These are phyloP conservation scores for Diddensiella transvaalensis DNA, from an alignment of 805 yeast genomes.

Conservation along the genomic window DNA sequence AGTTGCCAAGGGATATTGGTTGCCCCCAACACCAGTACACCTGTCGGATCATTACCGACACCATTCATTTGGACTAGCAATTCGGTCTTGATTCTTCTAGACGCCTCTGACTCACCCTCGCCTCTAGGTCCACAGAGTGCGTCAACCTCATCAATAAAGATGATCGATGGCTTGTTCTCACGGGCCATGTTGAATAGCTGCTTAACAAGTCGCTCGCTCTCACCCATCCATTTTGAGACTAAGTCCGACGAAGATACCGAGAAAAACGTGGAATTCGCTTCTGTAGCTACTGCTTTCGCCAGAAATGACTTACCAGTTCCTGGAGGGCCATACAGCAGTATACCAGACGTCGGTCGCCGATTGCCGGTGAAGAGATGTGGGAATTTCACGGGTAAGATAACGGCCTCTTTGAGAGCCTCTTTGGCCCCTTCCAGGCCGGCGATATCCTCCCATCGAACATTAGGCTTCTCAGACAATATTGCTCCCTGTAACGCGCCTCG, in stretches of 20 bases:
- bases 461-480: conserved; percentile 85
- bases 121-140: conserved; percentile 98
- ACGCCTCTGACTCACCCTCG: conserved; percentile 95
- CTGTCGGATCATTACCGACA: conserved; percentile 90
- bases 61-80: conserved; percentile 98
- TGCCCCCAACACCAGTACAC: conserved; percentile 93
- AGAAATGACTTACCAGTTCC: conserved; percentile 97
- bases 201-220: conserved; percentile 91
- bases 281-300: conserved; percentile 98
- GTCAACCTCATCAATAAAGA: conserved; percentile 96
- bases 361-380: conserved; percentile 95
- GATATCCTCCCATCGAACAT: conserved; percentile 90
- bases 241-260: conserved; percentile 94
- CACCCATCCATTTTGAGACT: conserved; percentile 99
- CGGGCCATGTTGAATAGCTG: conserved; percentile 95
- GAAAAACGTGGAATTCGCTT: conserved; percentile 94
- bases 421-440: conserved; percentile 96
- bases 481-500: conserved; percentile 91
- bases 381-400: conserved; percentile 90
- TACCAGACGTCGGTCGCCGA: conserved; percentile 89
- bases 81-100: conserved; percentile 93
- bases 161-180: conserved; percentile 91
- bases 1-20: conserved; percentile 99
- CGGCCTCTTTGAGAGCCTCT: conserved; percentile 96
- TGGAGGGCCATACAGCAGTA: conserved; percentile 85